Evolutionary conservation across 345 rosid species (phyloP), one percentile per base, ranked within the genome.

Genomic region (Gynandropsis gynandra): DNA sequence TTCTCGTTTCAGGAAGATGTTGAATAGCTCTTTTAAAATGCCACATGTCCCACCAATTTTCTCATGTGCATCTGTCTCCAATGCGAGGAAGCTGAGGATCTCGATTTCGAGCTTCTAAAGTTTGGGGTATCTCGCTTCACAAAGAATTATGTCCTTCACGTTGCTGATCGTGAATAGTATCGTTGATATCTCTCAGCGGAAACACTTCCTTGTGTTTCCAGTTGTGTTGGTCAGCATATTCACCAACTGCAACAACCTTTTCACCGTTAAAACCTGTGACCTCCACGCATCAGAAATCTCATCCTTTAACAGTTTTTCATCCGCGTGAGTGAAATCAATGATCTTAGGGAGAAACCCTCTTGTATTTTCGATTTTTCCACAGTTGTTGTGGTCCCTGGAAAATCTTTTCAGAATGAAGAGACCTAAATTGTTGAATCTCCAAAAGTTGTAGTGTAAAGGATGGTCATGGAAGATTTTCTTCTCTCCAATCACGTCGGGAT

Each of bases 271-370:
- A n/a, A n/a, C n/a, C n/a, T n/a, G n/a, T n/a, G n/a, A n/a, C n/a
- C n/a, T n/a, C n/a, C n/a, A n/a, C n/a, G n/a, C n/a, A n/a, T n/a
- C n/a, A n/a, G n/a, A n/a, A n/a, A n/a, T n/a, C n/a, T n/a, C n/a
- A n/a, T n/a, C n/a, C n/a, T n/a, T n/a, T n/a, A n/a, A n/a, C n/a
- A n/a, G n/a, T n/a, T n/a, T n/a, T n/a, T n/a, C n/a, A n/a, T n/a
- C n/a, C n/a, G n/a, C n/a, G n/a, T n/a, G n/a, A n/a, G n/a, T n/a
- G n/a, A n/a, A n/a, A n/a, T n/a, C n/a, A n/a, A n/a, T n/a, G n/a
- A n/a, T n/a, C n/a, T 89, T 86, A 0, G 97, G 90, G 1, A 89
- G 70, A 21, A 89, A 88, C 12, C 94, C 97, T 64, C 90, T 90
- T n/a, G 79, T 73, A 49, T 76, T 52, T n/a, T n/a, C n/a, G n/a